Evolutionary conservation across 805 yeast genomes (phyloP).

Genomic region (Komagataella kurtzmanii): DNA sequence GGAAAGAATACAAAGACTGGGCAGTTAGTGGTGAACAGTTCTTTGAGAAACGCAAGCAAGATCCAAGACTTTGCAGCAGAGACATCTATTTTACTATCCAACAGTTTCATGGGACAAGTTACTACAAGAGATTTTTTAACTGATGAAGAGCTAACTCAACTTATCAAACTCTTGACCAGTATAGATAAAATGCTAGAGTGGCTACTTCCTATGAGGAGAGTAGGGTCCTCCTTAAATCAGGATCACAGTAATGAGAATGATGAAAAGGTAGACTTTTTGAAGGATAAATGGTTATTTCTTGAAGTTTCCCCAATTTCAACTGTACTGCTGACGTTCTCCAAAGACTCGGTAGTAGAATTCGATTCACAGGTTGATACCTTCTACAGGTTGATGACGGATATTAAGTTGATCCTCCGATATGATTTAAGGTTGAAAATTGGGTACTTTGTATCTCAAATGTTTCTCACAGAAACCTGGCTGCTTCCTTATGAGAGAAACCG

Average conservation of each 20-base stretch:
- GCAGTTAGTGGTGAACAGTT: neutral
- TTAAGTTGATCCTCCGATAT: constrained; percentile 37
- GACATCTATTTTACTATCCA: neutral
- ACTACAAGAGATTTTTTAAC: constrained; percentile 6
- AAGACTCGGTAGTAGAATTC: neutral
- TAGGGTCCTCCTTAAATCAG: neutral
- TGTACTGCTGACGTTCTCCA: neutral
- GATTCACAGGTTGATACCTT: neutral
- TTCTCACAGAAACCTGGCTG: constrained; percentile 34
- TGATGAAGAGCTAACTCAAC: neutral
- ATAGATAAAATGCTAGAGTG: neutral
- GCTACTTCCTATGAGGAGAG: neutral
- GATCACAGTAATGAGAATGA: neutral
- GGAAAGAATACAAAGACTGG: neutral
- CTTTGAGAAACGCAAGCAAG: neutral
- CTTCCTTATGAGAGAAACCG: constrained; percentile 34
- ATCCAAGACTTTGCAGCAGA: neutral
- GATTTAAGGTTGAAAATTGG: constrained; percentile 42
- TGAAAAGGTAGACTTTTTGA: neutral
- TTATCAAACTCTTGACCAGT: neutral
- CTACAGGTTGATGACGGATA: constrained; percentile 1
- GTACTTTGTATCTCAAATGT: constrained; percentile 35
- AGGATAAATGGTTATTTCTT: neutral
- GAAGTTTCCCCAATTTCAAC: neutral
- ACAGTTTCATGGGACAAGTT: constrained; percentile 8